phyloP scores from a whole-genome alignment of 2,329 filamentous ascomycete genomes.

The Penicillium paneum region DNA sequence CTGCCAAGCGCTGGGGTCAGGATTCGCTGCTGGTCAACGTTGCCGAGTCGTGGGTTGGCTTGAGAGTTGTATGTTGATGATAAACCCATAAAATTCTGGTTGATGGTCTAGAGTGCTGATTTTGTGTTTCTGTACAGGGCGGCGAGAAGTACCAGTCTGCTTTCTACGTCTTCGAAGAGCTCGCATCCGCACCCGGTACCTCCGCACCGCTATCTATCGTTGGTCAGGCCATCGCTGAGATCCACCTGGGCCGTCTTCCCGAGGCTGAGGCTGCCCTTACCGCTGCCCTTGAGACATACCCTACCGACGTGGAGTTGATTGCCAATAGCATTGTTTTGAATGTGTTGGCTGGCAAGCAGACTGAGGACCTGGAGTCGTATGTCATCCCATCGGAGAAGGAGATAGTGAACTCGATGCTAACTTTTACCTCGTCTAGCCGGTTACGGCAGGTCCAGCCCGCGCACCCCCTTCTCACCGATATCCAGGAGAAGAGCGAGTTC shows the following conservation, averaged over 20 bases:
- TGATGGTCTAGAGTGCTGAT: not conserved
- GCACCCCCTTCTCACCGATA: slow-evolving; percentile 69
- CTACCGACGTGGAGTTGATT: slow-evolving; percentile 68
- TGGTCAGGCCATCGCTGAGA: slow-evolving; percentile 83
- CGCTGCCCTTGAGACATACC: slow-evolving; percentile 72
- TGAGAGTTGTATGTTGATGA: slow-evolving; percentile 69
- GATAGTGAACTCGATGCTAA: slow-evolving; percentile 17
- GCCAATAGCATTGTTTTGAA: slow-evolving; percentile 81
- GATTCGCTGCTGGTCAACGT: slow-evolving; percentile 91
- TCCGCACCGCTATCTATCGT: slow-evolving; percentile 73
- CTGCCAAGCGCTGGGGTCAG: slow-evolving; percentile 89
- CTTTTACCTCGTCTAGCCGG: slow-evolving; percentile 21
- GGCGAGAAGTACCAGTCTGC: slow-evolving; percentile 94
- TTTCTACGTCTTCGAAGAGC: slow-evolving; percentile 96
- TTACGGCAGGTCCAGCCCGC: slow-evolving; percentile 57
- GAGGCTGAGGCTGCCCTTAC: slow-evolving; percentile 86
- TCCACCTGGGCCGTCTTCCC: slow-evolving; percentile 82
- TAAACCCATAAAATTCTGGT: too few relatives aligned
- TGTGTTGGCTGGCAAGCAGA: slow-evolving; percentile 70
- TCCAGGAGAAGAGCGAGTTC: slow-evolving; percentile 78
- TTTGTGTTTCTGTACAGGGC: slow-evolving; percentile 54
- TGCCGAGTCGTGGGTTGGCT: slow-evolving; percentile 90
- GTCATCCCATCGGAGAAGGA: slow-evolving; percentile 26
- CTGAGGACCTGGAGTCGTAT: slow-evolving; percentile 61
- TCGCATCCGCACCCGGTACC: slow-evolving; percentile 80